Conservation (phyloP, 352 stramenopile species). For the Globisporangium paroecandrum region DNA sequence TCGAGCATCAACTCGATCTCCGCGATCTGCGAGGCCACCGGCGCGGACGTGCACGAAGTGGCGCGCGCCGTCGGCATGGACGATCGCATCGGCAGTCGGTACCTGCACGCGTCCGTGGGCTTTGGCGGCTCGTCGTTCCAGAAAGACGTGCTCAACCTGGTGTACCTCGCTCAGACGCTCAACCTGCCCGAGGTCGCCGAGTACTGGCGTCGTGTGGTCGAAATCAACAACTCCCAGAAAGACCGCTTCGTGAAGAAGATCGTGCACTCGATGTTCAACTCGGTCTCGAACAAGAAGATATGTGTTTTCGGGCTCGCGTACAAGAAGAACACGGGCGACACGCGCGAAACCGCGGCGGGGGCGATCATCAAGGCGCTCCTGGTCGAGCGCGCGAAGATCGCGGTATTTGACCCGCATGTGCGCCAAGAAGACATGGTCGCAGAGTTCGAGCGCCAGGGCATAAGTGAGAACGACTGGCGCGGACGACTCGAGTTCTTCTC, state of each 20-base stretch:
- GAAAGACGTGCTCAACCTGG: constrained; percentile 99
- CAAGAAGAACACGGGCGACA: constrained; percentile 99
- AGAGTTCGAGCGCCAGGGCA: constrained; percentile 82
- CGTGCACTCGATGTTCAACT: constrained; percentile 99
- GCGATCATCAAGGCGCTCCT: constrained; percentile 97
- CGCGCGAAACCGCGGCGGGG: constrained; percentile 96
- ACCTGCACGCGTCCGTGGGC: constrained; percentile 97
- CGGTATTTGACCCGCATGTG: constrained; percentile 98
- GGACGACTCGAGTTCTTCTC: constrained; percentile 30
- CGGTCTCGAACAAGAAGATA: constrained; percentile 99
- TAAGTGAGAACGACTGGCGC: constrained; percentile 72
- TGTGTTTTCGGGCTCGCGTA: constrained; percentile 99
- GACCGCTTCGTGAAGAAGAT: constrained; percentile 98
- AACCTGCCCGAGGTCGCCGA: constrained; percentile 97
- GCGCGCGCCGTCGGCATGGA: constrained; percentile 96
- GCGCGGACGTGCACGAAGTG: constrained; percentile 98
- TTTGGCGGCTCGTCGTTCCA: constrained; percentile 99
- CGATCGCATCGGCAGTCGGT: constrained; percentile 96
- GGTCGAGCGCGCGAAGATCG: constrained; percentile 93
- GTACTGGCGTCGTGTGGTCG: constrained; percentile 99
- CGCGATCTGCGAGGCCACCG: constrained; percentile 97
- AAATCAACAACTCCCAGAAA: constrained; percentile 99
- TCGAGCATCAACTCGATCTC: constrained; percentile 99
- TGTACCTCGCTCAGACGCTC: constrained; percentile 98
- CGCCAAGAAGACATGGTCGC: constrained; percentile 94